These are phyloP conservation scores for Fistulina hepatica DNA, from an alignment of 1,284 basidiomycete genomes.

Conservation along the genomic window DNA sequence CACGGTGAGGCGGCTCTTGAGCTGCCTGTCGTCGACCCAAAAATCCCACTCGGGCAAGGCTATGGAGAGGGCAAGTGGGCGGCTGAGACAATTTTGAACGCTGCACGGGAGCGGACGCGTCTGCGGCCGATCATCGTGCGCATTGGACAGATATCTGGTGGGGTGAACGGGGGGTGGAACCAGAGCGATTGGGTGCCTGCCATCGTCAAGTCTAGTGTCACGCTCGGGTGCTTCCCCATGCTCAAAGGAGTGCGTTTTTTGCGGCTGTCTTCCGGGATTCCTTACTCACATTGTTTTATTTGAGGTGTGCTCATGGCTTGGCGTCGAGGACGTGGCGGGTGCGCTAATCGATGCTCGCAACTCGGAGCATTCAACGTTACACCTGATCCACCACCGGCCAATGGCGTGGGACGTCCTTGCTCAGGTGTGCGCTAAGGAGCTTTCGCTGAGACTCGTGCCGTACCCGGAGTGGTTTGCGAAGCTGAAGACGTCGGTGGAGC, in stretches of 20 bases:
- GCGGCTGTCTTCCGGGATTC: constrained; percentile 4
- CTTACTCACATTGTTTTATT: not conserved
- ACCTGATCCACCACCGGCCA: constrained; percentile 23
- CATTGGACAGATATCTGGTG: constrained; percentile 35
- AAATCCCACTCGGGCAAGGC: constrained; percentile 19
- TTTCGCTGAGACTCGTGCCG: no score
- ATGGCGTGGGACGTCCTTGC: no score
- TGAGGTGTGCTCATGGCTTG: constrained; percentile 21
- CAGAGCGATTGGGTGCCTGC: constrained; percentile 34
- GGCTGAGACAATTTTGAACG: constrained; percentile 15
- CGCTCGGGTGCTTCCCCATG: constrained; percentile 21
- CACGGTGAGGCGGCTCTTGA: not conserved
- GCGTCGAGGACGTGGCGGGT: constrained; percentile 17
- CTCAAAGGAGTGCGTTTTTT: not conserved
- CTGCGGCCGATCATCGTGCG: no score
- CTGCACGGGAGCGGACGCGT: constrained; percentile 1
- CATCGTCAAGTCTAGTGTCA: constrained; percentile 25
- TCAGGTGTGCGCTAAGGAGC: no score
- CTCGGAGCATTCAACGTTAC: constrained; percentile 8
- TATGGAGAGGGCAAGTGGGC: constrained; percentile 27
- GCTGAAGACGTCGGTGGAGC: no score
- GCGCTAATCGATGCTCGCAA: constrained; percentile 16
- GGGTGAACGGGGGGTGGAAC: constrained; percentile 31
- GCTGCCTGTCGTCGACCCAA: constrained; percentile 16
- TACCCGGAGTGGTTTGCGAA: no score